Conservation (phyloP, 2,329 filamentous ascomycete species). For the Aspergillus quadrilineatus region DNA sequence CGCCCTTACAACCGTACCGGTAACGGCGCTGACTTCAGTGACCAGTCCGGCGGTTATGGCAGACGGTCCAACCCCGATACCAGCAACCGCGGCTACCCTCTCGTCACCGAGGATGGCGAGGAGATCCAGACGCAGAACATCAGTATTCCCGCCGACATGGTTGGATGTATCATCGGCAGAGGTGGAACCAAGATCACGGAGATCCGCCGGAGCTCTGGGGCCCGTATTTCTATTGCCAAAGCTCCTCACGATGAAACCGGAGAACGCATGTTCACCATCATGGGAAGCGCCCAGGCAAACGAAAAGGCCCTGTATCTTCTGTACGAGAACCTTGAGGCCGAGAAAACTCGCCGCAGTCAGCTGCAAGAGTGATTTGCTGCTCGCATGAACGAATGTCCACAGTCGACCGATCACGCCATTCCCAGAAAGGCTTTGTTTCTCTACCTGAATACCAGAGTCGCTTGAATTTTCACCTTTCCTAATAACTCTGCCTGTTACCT, state of each 20-base stretch:
- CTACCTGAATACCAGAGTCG: slow-evolving; percentile 9
- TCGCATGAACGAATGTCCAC: slow-evolving; percentile 1
- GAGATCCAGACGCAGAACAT: slow-evolving; percentile 99
- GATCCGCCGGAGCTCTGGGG: slow-evolving; percentile 94
- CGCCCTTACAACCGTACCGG: slow-evolving; percentile 88
- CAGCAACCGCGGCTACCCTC: slow-evolving; percentile 74
- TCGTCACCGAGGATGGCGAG: slow-evolving; percentile 92
- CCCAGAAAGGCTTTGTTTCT: not conserved
- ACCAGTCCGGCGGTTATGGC: slow-evolving; percentile 68
- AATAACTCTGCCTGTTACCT: slow-evolving; percentile 20
- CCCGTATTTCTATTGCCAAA: slow-evolving; percentile 97
- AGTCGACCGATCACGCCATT: slow-evolving; percentile 1
- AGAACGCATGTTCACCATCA: slow-evolving; percentile 99
- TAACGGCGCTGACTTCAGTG: slow-evolving; percentile 96
- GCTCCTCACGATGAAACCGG: slow-evolving; percentile 94
- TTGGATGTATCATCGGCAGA: slow-evolving; percentile 97
- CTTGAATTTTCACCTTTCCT: slow-evolving; percentile 12
- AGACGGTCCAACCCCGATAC: slow-evolving; percentile 83
- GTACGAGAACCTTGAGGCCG: slow-evolving; percentile 97
- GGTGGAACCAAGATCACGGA: slow-evolving; percentile 97
- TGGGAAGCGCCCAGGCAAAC: slow-evolving; percentile 89
- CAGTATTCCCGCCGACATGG: slow-evolving; percentile 99
- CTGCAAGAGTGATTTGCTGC: slow-evolving; percentile 53
- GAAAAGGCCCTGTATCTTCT: slow-evolving; percentile 94
- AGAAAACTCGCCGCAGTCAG: slow-evolving; percentile 97